Conservation (phyloP, 805 yeast genomes). For the Spathaspora gorwiae region DNA sequence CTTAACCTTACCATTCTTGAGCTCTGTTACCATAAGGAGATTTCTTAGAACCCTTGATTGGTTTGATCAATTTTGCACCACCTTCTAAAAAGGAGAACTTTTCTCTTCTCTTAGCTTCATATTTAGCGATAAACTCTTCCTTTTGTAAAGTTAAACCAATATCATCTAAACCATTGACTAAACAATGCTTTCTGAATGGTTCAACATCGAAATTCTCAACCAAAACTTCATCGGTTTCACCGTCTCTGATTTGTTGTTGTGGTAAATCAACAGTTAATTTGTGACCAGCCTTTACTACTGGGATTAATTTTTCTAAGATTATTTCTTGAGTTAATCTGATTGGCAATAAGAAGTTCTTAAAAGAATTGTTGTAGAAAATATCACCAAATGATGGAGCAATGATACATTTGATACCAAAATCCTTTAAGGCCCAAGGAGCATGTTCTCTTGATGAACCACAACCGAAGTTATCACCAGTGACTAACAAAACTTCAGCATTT, state of each 20-base stretch:
- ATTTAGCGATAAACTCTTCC: slow-evolving; percentile 68
- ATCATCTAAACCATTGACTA: slow-evolving; percentile 92
- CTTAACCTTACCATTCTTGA: slow-evolving; percentile 60
- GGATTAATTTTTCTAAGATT: slow-evolving; percentile 67
- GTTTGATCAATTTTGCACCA: slow-evolving; percentile 66
- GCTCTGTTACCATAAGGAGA: slow-evolving; percentile 61
- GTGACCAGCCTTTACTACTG: slow-evolving; percentile 72
- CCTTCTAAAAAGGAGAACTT: slow-evolving; percentile 91
- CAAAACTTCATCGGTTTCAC: slow-evolving; percentile 55
- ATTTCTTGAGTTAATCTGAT: slow-evolving; percentile 81
- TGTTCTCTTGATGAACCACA: slow-evolving; percentile 99
- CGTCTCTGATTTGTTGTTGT: slow-evolving; percentile 73
- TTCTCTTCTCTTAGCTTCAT: slow-evolving; percentile 71
- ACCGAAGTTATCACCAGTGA: slow-evolving; percentile 95
- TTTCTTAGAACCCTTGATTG: slow-evolving; percentile 65
- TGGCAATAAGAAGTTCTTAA: slow-evolving; percentile 92
- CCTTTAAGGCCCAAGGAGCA: slow-evolving; percentile 99
- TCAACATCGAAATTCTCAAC: slow-evolving; percentile 85
- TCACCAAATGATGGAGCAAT: slow-evolving; percentile 99
- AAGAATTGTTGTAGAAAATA: slow-evolving; percentile 94
- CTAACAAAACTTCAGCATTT: slow-evolving; percentile 75
- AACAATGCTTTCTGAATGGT: slow-evolving; percentile 88
- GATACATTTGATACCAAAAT: slow-evolving; percentile 92
- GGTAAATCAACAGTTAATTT: slow-evolving; percentile 79
- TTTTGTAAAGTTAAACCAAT: slow-evolving; percentile 93